These are phyloP conservation scores for Ceratobasidium sp. DNA, from an alignment of 1,284 basidiomycete genomes.

Conservation along the genomic window DNA sequence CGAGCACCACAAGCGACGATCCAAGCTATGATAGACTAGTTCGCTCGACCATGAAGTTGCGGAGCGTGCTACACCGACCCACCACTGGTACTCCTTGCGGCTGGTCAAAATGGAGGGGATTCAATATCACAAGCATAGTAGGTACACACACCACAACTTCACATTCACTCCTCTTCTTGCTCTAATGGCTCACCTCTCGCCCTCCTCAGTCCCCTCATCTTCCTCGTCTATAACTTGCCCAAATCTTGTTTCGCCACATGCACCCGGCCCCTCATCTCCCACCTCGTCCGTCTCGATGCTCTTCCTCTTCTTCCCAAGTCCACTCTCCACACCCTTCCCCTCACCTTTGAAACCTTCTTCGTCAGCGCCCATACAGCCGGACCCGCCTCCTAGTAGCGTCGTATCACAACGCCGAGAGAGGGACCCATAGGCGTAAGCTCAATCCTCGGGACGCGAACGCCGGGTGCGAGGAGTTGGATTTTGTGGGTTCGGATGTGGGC, in stretches of 20 bases:
- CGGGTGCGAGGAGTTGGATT: slow-evolving; percentile 77
- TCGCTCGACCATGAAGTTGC: too few species aligned
- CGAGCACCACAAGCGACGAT: too few species aligned
- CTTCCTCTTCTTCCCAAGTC: slow-evolving; percentile 91
- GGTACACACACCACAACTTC: not conserved
- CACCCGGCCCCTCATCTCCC: slow-evolving; percentile 91
- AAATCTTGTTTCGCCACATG: slow-evolving; percentile 94
- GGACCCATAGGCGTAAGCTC: slow-evolving; percentile 93
- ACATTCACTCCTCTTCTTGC: slow-evolving; percentile 45
- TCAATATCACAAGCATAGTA: not conserved
- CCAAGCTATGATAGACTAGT: too few species aligned
- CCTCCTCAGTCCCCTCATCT: slow-evolving; percentile 88
- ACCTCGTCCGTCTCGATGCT: slow-evolving; percentile 98
- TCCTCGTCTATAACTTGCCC: slow-evolving; percentile 83
- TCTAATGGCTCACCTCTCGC: slow-evolving; percentile 52
- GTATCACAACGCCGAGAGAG: slow-evolving; percentile 82
- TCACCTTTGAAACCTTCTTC: slow-evolving; percentile 85
- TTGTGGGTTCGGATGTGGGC: slow-evolving; percentile 93
- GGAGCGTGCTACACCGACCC: too few species aligned
- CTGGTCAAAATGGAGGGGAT: not conserved
- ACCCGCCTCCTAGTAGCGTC: slow-evolving; percentile 80
- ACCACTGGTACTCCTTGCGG: too few species aligned
- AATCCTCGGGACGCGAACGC: slow-evolving; percentile 80
- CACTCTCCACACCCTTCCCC: slow-evolving; percentile 86
- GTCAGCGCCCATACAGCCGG: slow-evolving; percentile 83